Conservation (phyloP, 164 flowering plant species). For the Vitis rupestris region DNA sequence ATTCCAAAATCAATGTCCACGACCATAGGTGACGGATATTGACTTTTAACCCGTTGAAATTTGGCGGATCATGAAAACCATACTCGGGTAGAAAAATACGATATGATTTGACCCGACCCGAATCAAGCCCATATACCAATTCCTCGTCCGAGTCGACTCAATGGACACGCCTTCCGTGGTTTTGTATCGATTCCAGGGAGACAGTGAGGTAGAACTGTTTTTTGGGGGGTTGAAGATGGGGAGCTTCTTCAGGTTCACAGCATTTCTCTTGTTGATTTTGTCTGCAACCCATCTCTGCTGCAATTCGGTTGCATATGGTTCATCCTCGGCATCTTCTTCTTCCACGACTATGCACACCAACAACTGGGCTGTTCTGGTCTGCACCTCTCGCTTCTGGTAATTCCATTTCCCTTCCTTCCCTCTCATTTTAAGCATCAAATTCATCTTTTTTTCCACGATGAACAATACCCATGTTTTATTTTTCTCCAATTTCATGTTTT, state of each 20-base stretch:
- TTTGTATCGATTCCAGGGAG: too few relatives aligned
- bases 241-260: not conserved
- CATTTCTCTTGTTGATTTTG: slow-evolving; percentile 17
- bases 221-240: not conserved
- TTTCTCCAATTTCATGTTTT: not conserved
- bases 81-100: too few relatives aligned
- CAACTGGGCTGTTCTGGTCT: slow-evolving; percentile 96
- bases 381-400: slow-evolving; percentile 98
- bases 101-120: too few relatives aligned
- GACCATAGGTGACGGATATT: too few relatives aligned
- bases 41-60: too few relatives aligned
- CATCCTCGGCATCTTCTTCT: slow-evolving; percentile 40
- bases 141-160: too few relatives aligned
- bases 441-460: not conserved
- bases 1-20: too few relatives aligned
- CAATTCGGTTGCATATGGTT: slow-evolving; percentile 15
- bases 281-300: slow-evolving; percentile 13
- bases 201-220: too few relatives aligned
- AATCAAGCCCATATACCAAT: too few relatives aligned
- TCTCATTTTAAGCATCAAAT: not conserved
- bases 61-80: too few relatives aligned
- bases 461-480: not conserved
- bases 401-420: not conserved
- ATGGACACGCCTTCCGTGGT: too few relatives aligned
- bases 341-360: slow-evolving; percentile 77